phyloP scores from a whole-genome alignment of 1,284 basidiomycete genomes.

The Heterobasidion irregulare region DNA sequence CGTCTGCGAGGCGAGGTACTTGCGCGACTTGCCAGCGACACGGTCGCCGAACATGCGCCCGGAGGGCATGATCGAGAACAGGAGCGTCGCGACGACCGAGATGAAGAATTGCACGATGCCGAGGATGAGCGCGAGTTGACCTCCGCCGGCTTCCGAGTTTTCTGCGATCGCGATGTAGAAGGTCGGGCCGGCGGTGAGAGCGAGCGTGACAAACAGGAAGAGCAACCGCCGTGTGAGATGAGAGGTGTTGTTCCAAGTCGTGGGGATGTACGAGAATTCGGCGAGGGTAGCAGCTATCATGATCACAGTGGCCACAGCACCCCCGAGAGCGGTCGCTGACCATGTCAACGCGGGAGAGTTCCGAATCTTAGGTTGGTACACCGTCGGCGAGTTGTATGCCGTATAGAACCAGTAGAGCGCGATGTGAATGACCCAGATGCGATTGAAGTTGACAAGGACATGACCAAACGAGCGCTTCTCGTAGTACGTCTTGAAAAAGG shows the following conservation, averaged over 20 bases:
- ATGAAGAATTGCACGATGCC: conserved; percentile 91
- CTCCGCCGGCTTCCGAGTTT: conserved; percentile 40
- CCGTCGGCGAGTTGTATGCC: conserved; percentile 83
- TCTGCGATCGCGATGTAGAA: conserved; percentile 82
- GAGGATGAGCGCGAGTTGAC: conserved; percentile 74
- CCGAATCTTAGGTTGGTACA: conserved; percentile 51
- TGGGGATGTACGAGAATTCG: conserved; percentile 93
- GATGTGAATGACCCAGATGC: conserved; percentile 94
- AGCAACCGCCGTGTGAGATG: conserved; percentile 83
- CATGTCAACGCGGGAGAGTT: conserved; percentile 71
- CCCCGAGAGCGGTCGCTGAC: conserved; percentile 86
- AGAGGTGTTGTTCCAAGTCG: conserved; percentile 95
- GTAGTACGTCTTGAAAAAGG: conserved; percentile 96
- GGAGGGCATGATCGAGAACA: conserved; percentile 85
- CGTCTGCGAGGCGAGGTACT: conserved; percentile 92
- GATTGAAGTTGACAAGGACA: conserved; percentile 95
- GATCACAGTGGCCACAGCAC: conserved; percentile 83
- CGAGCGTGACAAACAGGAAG: conserved; percentile 81
- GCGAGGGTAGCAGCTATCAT: conserved; percentile 90
- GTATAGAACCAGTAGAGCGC: conserved; percentile 93
- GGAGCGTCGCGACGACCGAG: conserved; percentile 70
- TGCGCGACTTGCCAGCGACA: conserved; percentile 86
- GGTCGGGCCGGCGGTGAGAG: conserved; percentile 80
- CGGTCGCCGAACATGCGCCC: conserved; percentile 94
- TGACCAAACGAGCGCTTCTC: conserved; percentile 94